Conservation (phyloP, 768 basidiomycete species). For the Tulasnella sp. region DNA sequence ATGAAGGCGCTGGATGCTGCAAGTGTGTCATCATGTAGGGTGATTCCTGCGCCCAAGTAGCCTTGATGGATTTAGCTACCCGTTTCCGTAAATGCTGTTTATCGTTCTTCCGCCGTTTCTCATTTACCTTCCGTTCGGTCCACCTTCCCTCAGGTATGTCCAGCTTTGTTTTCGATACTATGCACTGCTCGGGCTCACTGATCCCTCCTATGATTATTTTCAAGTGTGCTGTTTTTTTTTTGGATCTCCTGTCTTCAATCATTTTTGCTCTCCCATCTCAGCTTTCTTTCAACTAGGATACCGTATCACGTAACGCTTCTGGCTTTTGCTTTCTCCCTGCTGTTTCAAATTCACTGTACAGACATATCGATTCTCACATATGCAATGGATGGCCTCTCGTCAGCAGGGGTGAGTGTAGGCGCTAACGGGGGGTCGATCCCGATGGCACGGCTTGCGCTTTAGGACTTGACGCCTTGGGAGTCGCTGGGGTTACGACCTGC, state of each 20-base stretch:
- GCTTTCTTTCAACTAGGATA: too few species aligned
- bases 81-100: background rate
- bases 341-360: too few species aligned
- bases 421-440: background rate
- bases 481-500: too few species aligned
- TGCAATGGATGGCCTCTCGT: too few species aligned
- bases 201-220: too few species aligned
- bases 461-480: too few species aligned
- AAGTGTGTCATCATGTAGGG: conserved; percentile 72
- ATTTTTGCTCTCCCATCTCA: background rate
- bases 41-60: background rate
- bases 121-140: conserved; percentile 3
- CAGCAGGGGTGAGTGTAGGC: background rate
- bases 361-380: too few species aligned
- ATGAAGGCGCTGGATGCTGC: conserved; percentile 52
- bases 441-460: too few species aligned
- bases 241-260: background rate
- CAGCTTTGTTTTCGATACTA: background rate
- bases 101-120: conserved; percentile 1
- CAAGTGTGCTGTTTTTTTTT: background rate
- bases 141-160: conserved; percentile 9
- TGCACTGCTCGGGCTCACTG: too few species aligned
- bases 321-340: too few species aligned
- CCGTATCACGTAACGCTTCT: too few species aligned
- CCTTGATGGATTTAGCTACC: background rate